Base-by-base conservation (phyloP, 1,139 yeast genomes). In the Candida tropicalis region DNA sequence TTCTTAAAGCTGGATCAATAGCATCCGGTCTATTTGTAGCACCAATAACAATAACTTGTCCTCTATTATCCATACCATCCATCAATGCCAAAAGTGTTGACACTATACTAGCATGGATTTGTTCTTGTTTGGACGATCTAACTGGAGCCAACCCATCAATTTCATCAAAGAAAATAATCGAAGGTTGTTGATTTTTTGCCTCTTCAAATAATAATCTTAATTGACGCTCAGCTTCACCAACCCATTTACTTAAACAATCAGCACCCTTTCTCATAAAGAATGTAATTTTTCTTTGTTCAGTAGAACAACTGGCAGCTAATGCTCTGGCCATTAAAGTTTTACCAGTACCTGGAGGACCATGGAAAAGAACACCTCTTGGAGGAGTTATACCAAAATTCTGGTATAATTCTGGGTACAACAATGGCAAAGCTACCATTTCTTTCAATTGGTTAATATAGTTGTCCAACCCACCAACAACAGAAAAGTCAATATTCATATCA, bases 301-400 rank as follows among this genome's bases (percentile, higher is more conserved):
- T 81, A 0, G 97, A 87, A 57, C 97, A 91, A 53, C 96, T 87
- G 1, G 98, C 93, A 1, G 99, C 99, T 41, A 95, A 71, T 0
- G 99, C 99, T 49, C 99, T 73, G 0, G 99, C 99, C 97, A 95
- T 90, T 42, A 95, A 75, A 0, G 99, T 95, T 61, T 95, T 95
- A 74, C 99, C 99, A 0, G 99, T 95, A 53, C 99, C 99, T 1
- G 99, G 99, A 3, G 99, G 99, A 33, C 99, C 99, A 65, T 95
- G 99, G 68, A 95, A 95, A 43, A 95, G 67, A 1, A 95, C 99
- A 50, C 99, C 99, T 53, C 99, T 75, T 12, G 99, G 99, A 2
- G 99, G 99, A 0, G 97, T 89, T 27, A 93, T 90, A 43, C 82
- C 84, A 60, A 95, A 95, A 58, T 84, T 83, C 55, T 89, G 89